Conservation (phyloP, 257 asterid species). For the Plantago elongata region DNA sequence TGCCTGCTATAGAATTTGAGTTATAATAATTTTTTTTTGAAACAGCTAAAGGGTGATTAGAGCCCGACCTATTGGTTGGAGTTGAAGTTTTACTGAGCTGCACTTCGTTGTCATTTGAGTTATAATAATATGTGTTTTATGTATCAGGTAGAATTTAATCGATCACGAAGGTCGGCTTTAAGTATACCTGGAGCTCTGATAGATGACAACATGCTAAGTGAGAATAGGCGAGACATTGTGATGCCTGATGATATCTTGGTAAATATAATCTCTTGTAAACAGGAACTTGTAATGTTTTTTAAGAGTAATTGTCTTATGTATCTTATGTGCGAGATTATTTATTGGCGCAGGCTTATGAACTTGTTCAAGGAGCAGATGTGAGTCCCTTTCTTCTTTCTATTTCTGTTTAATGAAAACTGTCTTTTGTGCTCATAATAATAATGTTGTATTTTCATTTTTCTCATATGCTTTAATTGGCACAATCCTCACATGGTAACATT, state of each 20-base stretch:
- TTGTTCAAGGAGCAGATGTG: conserved; percentile 92
- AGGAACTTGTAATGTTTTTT: background rate
- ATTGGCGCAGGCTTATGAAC: conserved; percentile 82
- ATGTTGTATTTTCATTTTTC: too few species aligned
- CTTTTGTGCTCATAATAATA: too few species aligned
- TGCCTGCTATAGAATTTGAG: too few species aligned
- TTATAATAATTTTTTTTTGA: too few species aligned
- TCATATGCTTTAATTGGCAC: too few species aligned
- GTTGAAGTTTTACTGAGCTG: too few species aligned
- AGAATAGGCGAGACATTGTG: background rate
- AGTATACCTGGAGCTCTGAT: background rate
- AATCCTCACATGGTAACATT: too few species aligned
- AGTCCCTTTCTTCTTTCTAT: conserved; percentile 30
- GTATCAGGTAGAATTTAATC: conserved; percentile 4
- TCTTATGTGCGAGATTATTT: conserved; percentile 26
- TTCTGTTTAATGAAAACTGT: background rate
- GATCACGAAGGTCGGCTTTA: background rate
- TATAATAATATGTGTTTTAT: too few species aligned
- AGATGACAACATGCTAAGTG: background rate
- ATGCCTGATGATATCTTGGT: conserved; percentile 52
- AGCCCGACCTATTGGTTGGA: too few species aligned
- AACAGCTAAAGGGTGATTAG: too few species aligned
- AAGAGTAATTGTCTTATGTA: background rate
- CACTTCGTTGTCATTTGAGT: too few species aligned
- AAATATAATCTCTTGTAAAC: conserved; percentile 9